phyloP scores from a whole-genome alignment of 768 basidiomycete species.

The Glaciozyma martinii region DNA sequence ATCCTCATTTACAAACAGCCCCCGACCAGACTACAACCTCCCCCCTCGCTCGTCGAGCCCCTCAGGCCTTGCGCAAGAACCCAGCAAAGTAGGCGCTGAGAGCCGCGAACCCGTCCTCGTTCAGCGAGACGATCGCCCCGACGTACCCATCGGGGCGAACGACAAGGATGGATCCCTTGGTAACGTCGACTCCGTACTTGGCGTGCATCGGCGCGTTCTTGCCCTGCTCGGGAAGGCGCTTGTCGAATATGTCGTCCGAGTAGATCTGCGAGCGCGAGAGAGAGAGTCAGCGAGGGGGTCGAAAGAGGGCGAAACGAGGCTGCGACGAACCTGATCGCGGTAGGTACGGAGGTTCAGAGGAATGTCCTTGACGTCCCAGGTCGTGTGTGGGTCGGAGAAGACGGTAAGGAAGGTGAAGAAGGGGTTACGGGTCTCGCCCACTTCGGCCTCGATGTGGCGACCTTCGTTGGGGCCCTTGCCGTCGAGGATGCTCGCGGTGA shows the following conservation, averaged over 20 bases:
- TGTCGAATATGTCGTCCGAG: conserved; percentile 33
- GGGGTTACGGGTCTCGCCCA: conserved; percentile 29
- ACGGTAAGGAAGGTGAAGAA: conserved; percentile 36
- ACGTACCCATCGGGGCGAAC: conserved; percentile 41
- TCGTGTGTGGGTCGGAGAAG: conserved; percentile 30
- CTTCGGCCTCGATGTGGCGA: conserved; percentile 23
- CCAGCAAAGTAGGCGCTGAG: conserved; percentile 37
- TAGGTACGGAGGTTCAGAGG: conserved; percentile 29
- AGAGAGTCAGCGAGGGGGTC: neutral
- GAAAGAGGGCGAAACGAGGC: neutral
- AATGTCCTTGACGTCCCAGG: conserved; percentile 34
- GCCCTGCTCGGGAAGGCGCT: conserved; percentile 20
- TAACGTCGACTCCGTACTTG: conserved; percentile 35
- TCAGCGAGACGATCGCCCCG: conserved; percentile 34
- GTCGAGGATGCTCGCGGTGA: conserved; percentile 25
- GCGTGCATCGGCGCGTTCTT: conserved; percentile 30
- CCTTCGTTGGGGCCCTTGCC: conserved; percentile 13
- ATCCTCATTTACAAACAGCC: no score
- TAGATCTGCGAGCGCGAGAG: conserved; percentile 19
- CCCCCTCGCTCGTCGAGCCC: no score
- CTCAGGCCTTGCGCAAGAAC: conserved; percentile 19
- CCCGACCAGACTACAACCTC: no score
- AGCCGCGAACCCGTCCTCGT: conserved; percentile 33
- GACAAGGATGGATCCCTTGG: conserved; percentile 36
- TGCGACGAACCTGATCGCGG: conserved; percentile 12